phyloP scores from a whole-genome alignment of 306 rosid genomes.

The Begonia loranthoides region DNA sequence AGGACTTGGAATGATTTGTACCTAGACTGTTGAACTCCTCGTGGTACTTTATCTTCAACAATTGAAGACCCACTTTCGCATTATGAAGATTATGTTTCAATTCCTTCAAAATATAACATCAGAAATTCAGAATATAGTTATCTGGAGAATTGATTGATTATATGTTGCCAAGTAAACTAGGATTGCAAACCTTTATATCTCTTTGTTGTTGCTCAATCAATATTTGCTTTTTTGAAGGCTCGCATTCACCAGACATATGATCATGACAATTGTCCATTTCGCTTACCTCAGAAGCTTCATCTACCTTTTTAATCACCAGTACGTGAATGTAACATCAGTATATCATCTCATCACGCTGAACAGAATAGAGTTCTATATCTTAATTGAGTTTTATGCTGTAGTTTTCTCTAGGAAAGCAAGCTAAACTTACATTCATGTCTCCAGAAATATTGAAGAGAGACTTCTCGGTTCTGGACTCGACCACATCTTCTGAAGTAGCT shows the following conservation, averaged over 20 bases:
- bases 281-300: conserved; percentile 14
- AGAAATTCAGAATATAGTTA: conserved; percentile 7
- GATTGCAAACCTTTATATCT: conserved; percentile 40
- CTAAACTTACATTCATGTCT: conserved; percentile 33
- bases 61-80: conserved; percentile 59
- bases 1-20: conserved; percentile 5
- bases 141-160: background rate
- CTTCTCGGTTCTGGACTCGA: conserved; percentile 16
- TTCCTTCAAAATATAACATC: conserved; percentile 29
- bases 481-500: conserved; percentile 25
- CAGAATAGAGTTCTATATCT: background rate
- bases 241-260: conserved; percentile 11
- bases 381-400: background rate
- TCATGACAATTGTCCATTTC: conserved; percentile 22
- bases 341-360: background rate
- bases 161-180: background rate
- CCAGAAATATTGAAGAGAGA: conserved; percentile 29
- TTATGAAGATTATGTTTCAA: conserved; percentile 41
- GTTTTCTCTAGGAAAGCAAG: conserved; percentile 5
- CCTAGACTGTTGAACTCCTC: conserved; percentile 58
- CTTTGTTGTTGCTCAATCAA: conserved; percentile 41
- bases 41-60: conserved; percentile 39
- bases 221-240: conserved; percentile 22
- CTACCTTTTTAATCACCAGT: conserved; percentile 35
- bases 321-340: background rate